Evolutionary conservation across 768 basidiomycete genomes (phyloP).

Genomic region (Harrya chromipes): DNA sequence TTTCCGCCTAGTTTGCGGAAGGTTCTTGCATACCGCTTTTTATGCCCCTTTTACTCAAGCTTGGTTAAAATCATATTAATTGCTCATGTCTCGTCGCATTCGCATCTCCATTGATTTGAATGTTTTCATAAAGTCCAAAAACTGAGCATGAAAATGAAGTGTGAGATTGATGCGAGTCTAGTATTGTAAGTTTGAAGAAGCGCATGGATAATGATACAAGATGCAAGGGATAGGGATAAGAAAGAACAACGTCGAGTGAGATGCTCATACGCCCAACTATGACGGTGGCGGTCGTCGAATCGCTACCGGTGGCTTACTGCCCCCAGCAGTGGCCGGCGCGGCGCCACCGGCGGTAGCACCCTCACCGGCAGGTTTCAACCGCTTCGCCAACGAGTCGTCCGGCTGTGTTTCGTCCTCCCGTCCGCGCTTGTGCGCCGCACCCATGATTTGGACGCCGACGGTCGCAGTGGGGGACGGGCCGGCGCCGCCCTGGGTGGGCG

Average conservation of each 20-base stretch:
- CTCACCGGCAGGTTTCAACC: constrained; percentile 52
- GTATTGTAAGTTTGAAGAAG: no score
- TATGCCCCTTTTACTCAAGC: not conserved
- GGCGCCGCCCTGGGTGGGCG: constrained; percentile 13
- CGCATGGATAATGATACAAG: no score
- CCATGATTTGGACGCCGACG: constrained; percentile 55
- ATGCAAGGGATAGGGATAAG: no score
- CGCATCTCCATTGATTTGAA: not conserved
- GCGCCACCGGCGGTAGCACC: not conserved
- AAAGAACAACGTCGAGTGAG: no score
- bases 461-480: constrained; percentile 29
- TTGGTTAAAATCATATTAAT: constrained; percentile 17
- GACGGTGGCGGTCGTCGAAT: constrained; percentile 32
- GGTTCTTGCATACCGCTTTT: constrained; percentile 1
- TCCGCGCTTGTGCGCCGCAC: constrained; percentile 62
- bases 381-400: constrained; percentile 64
- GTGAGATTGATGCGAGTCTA: no score
- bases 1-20: constrained; percentile 8
- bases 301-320: constrained; percentile 32
- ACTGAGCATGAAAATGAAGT: no score
- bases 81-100: constrained; percentile 6
- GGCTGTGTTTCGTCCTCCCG: constrained; percentile 50
- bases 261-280: not conserved
- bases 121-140: no score
- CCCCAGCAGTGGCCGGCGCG: constrained; percentile 7